Conservation (phyloP, 352 stramenopile genomes). For the Phytophthora pini region DNA sequence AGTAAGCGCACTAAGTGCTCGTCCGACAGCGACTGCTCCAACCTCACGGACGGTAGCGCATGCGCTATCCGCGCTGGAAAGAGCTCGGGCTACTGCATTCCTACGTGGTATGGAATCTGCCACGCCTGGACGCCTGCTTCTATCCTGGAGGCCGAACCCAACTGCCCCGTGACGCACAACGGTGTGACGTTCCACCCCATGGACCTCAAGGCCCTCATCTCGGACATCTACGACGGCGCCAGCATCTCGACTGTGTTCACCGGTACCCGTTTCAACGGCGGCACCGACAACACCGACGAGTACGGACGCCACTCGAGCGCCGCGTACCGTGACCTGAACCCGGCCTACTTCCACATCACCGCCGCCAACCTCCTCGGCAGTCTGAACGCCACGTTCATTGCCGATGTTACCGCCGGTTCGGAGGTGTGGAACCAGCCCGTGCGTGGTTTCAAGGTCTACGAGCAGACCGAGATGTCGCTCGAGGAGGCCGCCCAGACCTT, state of each 20-base stretch:
- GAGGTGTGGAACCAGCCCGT: slow-evolving; percentile 70
- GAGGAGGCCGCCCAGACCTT: slow-evolving; percentile 38
- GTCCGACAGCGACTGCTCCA: slow-evolving; percentile 28
- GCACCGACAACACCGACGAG: slow-evolving; percentile 21
- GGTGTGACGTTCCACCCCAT: slow-evolving; percentile 46
- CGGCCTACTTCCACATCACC: slow-evolving; percentile 51
- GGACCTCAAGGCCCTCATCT: slow-evolving; percentile 50
- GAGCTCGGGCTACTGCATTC: slow-evolving; percentile 46
- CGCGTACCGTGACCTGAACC: slow-evolving; percentile 46
- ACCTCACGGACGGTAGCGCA: slow-evolving; percentile 26
- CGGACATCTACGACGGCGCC: slow-evolving; percentile 39
- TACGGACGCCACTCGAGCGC: slow-evolving; percentile 45
- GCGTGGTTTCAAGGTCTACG: slow-evolving; percentile 43
- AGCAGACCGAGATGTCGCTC: slow-evolving; percentile 33
- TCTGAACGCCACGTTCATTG: slow-evolving; percentile 44
- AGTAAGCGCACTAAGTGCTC: slow-evolving; percentile 26
- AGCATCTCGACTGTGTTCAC: slow-evolving; percentile 37
- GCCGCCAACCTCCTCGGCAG: slow-evolving; percentile 46
- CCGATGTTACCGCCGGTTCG: slow-evolving; percentile 40
- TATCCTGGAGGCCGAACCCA: slow-evolving; percentile 40
- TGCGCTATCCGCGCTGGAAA: slow-evolving; percentile 36
- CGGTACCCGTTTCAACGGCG: slow-evolving; percentile 39
- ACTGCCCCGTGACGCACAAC: slow-evolving; percentile 41
- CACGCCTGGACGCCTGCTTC: slow-evolving; percentile 45
- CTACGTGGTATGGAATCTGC: slow-evolving; percentile 49